Evolutionary conservation across 495 filamentous ascomycete genomes (phyloP).

Genomic region (Hypoxylon perforatum): DNA sequence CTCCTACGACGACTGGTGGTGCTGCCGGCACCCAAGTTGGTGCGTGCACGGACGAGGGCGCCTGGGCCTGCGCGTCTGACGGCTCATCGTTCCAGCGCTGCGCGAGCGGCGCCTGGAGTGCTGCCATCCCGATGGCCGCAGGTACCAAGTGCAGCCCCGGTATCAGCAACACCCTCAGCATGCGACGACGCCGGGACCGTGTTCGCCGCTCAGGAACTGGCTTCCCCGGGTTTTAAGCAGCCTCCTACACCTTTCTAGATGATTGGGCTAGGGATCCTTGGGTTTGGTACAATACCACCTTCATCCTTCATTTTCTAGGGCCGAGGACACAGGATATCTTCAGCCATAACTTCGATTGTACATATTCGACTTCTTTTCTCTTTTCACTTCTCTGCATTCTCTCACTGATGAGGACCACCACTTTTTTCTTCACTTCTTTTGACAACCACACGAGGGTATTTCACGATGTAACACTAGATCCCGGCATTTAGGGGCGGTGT

Average conservation of each 20-base stretch:
- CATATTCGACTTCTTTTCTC: slow-evolving; percentile 16
- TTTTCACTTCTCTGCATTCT: slow-evolving; percentile 8
- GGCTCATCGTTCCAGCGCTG: slow-evolving; percentile 73
- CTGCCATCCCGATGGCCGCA: slow-evolving; percentile 60
- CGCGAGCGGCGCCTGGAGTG: slow-evolving; percentile 70
- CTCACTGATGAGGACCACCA: neutral
- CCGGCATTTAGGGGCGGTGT: neutral
- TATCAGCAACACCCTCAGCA: slow-evolving; percentile 54
- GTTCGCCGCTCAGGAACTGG: slow-evolving; percentile 29
- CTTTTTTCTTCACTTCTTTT: neutral
- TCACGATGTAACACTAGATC: slow-evolving; percentile 1
- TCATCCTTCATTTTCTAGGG: slow-evolving; percentile 8
- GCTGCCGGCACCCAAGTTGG: slow-evolving; percentile 30
- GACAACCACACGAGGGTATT: neutral
- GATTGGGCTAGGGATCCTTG: neutral
- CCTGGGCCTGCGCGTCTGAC: slow-evolving; percentile 71
- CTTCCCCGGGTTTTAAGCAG: slow-evolving; percentile 3
- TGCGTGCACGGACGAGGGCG: slow-evolving; percentile 63
- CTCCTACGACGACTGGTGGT: slow-evolving; percentile 28
- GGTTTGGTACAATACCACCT: slow-evolving; percentile 17
- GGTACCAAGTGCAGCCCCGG: slow-evolving; percentile 71
- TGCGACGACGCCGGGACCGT: slow-evolving; percentile 31
- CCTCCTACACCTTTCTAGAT: neutral
- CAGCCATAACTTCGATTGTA: slow-evolving; percentile 23
- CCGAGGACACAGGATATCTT: slow-evolving; percentile 16